These are phyloP conservation scores for Ilex aquifolium DNA, from an alignment of 257 asterid genomes.

Conservation along the genomic window DNA sequence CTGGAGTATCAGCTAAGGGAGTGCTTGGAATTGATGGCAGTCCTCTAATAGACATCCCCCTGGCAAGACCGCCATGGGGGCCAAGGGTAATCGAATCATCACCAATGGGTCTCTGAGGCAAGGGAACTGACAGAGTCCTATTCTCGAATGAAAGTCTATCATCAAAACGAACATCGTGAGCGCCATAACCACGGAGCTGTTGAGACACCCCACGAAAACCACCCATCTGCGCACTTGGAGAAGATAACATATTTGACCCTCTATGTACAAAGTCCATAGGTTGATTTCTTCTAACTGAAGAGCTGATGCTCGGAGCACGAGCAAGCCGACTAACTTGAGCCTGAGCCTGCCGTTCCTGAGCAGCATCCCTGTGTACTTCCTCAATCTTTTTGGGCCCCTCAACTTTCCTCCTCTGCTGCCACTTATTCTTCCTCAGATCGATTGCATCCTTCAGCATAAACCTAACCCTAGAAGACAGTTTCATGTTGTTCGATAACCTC, in stretches of 20 bases:
- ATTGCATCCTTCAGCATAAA: conserved; percentile 89
- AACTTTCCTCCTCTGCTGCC: conserved; percentile 97
- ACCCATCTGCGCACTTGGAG: conserved; percentile 57
- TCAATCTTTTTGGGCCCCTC: conserved; percentile 98
- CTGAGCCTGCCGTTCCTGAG: conserved; percentile 91
- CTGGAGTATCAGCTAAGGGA: conserved; percentile 32
- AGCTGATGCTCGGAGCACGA: conserved; percentile 62
- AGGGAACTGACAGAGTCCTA: conserved; percentile 51
- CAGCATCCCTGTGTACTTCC: conserved; percentile 93
- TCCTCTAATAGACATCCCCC: conserved; percentile 82
- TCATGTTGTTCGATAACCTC: conserved; percentile 63
- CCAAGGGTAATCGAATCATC: conserved; percentile 82
- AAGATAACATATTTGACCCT: conserved; percentile 46
- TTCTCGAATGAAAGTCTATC: conserved; percentile 57
- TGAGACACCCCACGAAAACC: conserved; percentile 45
- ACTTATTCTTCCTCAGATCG: conserved; percentile 88
- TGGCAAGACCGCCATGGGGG: conserved; percentile 93
- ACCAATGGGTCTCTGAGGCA: conserved; percentile 67
- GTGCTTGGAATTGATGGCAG: conserved; percentile 42
- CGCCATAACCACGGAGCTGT: conserved; percentile 60
- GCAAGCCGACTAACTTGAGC: conserved; percentile 61
- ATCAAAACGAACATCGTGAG: conserved; percentile 63
- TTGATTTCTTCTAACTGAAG: conserved; percentile 58
- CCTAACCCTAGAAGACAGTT: conserved; percentile 82
- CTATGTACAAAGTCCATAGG: conserved; percentile 68